These are phyloP conservation scores for Xylariaceae sp. DNA, from an alignment of 2,329 filamentous ascomycete species.

Conservation along the genomic window DNA sequence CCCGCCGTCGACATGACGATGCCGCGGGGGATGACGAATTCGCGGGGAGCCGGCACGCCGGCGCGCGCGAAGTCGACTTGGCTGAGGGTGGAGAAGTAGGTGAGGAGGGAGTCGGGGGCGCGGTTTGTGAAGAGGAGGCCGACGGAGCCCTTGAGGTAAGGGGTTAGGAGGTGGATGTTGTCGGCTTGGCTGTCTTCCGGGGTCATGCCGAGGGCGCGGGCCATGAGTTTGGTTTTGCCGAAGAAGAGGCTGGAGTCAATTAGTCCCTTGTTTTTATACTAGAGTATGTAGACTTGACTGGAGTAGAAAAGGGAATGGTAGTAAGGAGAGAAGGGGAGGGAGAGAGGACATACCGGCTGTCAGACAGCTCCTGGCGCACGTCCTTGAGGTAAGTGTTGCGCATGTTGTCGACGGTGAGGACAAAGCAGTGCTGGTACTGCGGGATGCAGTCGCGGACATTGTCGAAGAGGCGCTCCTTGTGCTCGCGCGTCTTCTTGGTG, in stretches of 20 bases:
- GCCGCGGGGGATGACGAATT: constrained; percentile 78
- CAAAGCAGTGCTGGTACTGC: constrained; percentile 84
- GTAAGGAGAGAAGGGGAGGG: neutral
- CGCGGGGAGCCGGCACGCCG: constrained; percentile 67
- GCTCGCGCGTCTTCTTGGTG: constrained; percentile 86
- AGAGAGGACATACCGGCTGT: constrained; percentile 63
- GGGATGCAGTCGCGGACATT: constrained; percentile 82
- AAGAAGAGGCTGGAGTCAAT: constrained; percentile 72
- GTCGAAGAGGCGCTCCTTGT: constrained; percentile 82
- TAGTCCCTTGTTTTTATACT: constrained; percentile 47
- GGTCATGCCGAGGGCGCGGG: constrained; percentile 78
- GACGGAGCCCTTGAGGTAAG: constrained; percentile 72
- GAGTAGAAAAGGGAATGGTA: constrained; percentile 18
- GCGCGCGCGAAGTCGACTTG: constrained; percentile 89
- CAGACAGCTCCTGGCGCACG: constrained; percentile 75
- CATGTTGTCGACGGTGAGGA: constrained; percentile 95
- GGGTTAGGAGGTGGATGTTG: constrained; percentile 64
- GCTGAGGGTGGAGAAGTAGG: constrained; percentile 67
- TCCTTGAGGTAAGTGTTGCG: constrained; percentile 94
- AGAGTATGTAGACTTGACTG: neutral
- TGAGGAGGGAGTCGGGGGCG: constrained; percentile 57
- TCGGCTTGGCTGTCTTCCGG: constrained; percentile 75
- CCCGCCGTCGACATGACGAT: constrained; percentile 75
- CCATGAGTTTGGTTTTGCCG: constrained; percentile 99
- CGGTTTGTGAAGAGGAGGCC: constrained; percentile 89